These are phyloP conservation scores for Fusarium proliferatum DNA, from an alignment of 2,329 filamentous ascomycete genomes.

Conservation along the genomic window DNA sequence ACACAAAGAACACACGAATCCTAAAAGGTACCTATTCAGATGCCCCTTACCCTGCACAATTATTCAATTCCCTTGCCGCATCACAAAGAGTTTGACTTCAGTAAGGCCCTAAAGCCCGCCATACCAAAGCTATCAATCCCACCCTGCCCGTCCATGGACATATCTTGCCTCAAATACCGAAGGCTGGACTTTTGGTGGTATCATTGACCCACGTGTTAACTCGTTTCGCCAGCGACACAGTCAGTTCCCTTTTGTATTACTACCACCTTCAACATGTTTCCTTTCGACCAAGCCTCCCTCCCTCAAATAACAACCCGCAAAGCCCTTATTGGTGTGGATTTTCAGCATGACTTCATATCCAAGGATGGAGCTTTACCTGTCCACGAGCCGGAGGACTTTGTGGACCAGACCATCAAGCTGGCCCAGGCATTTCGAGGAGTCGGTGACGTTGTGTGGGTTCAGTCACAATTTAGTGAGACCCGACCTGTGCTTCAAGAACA, in stretches of 20 bases:
- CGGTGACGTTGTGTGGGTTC: slow-evolving; percentile 84
- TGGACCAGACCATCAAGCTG: slow-evolving; percentile 74
- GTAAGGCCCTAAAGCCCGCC: slow-evolving; percentile 26
- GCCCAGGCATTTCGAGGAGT: slow-evolving; percentile 78
- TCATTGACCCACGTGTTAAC: background rate
- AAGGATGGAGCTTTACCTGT: slow-evolving; percentile 75
- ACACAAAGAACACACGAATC: background rate
- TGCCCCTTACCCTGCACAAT: slow-evolving; percentile 25
- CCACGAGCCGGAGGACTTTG: slow-evolving; percentile 70
- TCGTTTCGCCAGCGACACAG: background rate
- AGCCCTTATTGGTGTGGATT: slow-evolving; percentile 84
- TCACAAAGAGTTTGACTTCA: slow-evolving; percentile 28
- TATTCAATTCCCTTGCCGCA: slow-evolving; percentile 5
- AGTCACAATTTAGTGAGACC: slow-evolving; percentile 76
- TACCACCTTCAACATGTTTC: slow-evolving; percentile 57
- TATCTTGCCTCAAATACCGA: background rate
- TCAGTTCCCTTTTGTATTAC: background rate
- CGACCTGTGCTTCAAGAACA: slow-evolving; percentile 66
- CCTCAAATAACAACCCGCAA: slow-evolving; percentile 69
- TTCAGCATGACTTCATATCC: slow-evolving; percentile 90
- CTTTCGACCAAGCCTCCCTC: slow-evolving; percentile 66
- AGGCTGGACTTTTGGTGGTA: background rate
- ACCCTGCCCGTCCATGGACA: slow-evolving; percentile 8
- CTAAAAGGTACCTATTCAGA: background rate
- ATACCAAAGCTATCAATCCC: slow-evolving; percentile 7